Evolutionary conservation across 352 stramenopile genomes (phyloP).

Genomic region (Phytopythium sindhum): DNA sequence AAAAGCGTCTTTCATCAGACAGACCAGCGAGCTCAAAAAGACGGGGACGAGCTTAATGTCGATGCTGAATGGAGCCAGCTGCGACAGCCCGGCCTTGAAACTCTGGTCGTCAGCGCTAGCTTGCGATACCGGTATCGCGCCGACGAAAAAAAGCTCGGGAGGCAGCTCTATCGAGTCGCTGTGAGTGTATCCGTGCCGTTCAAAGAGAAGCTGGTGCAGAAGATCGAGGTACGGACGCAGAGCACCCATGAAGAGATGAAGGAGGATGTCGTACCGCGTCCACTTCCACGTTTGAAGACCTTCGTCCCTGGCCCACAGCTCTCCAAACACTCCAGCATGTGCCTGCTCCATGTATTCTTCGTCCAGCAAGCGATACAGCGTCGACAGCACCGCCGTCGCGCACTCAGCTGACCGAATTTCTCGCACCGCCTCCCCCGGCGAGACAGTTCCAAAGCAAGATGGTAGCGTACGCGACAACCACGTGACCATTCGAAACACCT

Average conservation of each 20-base stretch:
- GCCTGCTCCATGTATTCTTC: conserved; percentile 34
- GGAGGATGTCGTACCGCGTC: conserved; percentile 41
- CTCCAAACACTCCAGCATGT: background rate
- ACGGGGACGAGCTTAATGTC: conserved; percentile 28
- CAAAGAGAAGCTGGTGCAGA: conserved; percentile 49
- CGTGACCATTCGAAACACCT: conserved; percentile 37
- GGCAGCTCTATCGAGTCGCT: conserved; percentile 33
- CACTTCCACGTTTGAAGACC: conserved; percentile 9
- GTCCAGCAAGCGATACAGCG: conserved; percentile 41
- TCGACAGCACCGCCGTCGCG: conserved; percentile 35
- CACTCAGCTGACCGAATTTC: background rate
- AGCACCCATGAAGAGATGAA: conserved; percentile 38
- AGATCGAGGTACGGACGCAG: conserved; percentile 50
- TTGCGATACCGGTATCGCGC: too few relatives aligned
- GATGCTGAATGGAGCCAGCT: conserved; percentile 45
- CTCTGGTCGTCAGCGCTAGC: conserved; percentile 13
- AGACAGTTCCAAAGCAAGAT: conserved; percentile 20
- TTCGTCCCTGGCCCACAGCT: background rate
- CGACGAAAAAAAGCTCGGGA: conserved; percentile 53
- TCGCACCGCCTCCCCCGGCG: background rate
- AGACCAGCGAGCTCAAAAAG: conserved; percentile 36
- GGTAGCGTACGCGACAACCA: conserved; percentile 37
- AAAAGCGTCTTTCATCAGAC: conserved; percentile 43
- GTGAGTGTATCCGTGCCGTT: conserved; percentile 24
- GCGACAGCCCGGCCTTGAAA: conserved; percentile 37